Evolutionary conservation across 169 alveolate species (phyloP), one percentile per base, ranked within the genome.

Genomic region (Plasmodium coatneyi): DNA sequence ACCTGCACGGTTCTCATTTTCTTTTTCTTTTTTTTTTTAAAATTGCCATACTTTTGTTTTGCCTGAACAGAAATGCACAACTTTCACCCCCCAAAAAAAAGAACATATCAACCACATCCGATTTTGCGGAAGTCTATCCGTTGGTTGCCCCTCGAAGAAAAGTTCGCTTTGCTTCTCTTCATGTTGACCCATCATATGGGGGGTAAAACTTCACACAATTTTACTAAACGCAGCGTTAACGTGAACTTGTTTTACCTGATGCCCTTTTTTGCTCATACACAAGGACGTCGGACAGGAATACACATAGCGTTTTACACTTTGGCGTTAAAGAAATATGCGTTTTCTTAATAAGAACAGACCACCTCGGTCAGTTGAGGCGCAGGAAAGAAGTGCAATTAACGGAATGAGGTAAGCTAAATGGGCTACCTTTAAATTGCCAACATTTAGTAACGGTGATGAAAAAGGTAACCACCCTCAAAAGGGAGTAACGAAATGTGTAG

Each of bases 101-200:
- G 22, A 66, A 25, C 41, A 28, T 6, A 66, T 22, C 16, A 66
- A n/a, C 36, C 76, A 66, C n/a, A 6, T 25, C 39, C n/a, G 41
- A 66, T 66, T 66, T 66, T 66, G 19, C 76, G 14, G 76, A 25
- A 66, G n/a, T 66, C 76, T 66, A 66, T 25, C 76, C 76, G n/a
- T 66, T 22, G 14, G 14, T 1, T 66, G 36, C 39, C 39, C 76
- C 22, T 66, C n/a, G 30, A 28, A 19, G 14, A 28, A 66, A 7
- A 66, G 36, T 66, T 66, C 76, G 36, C 60, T 66, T 66, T 39
- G 34, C 76, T 2, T 60, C 34, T 49, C 60, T 49, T 49, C 76
- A 66, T 25, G 1, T 22, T 66, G 76, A 28, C 34, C 76, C 16
- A 66, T 49, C 60, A 49, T 32, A 6, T 3, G 14, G 30, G 36